Base-by-base conservation (phyloP, 176 grass and related monocot genomes). In the Aegilops longissima region DNA sequence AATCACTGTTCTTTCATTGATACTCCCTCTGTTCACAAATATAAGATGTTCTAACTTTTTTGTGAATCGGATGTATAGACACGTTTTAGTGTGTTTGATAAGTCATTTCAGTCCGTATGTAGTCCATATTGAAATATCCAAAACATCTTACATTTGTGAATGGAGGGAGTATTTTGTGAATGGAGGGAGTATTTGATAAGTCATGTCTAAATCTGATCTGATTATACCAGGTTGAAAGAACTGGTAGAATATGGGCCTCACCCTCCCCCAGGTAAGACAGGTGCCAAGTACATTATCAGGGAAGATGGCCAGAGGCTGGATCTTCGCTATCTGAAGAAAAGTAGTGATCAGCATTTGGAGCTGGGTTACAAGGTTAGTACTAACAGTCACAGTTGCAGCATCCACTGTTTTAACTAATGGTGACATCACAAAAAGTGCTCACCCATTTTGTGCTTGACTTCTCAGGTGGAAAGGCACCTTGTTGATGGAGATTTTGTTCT, bases 271-370 rank as follows among this genome's bases (percentile, higher is more conserved):
- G 96, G 96, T 4, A 98, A 95, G 87, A 98, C 92, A 38, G 96
- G 96, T 79, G 96, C 96, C 73, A 98, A 84, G 67, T 98, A 98
- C 79, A 98, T 95, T 77, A 98, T 98, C 68, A 92, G 96, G 65
- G 92, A 98, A 94, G 93, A 95, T 81, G 96, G 96, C 33, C 93
- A 98, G 76, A 94, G 96, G 86, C 93, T 98, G 86, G 93, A 95
- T 92, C 91, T 98, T 70, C 86, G 93, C 8, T 98, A 94, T 83
- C 83, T 98, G 78, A 98, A 98, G 78, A 98, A 98, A 91, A 98
- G 96, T 80, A 98, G 96, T 17, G 96, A 98, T 80, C 93, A 95
- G 73, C 96, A 98, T 83, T 80, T 98, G 90, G 96, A 98, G 81
- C 90, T 98, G 36, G 96, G 96, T 47, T 98, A 98, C 79, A 98